Evolutionary conservation across 2,329 filamentous ascomycete genomes (phyloP).

Genomic region (Diplodia intermedia): DNA sequence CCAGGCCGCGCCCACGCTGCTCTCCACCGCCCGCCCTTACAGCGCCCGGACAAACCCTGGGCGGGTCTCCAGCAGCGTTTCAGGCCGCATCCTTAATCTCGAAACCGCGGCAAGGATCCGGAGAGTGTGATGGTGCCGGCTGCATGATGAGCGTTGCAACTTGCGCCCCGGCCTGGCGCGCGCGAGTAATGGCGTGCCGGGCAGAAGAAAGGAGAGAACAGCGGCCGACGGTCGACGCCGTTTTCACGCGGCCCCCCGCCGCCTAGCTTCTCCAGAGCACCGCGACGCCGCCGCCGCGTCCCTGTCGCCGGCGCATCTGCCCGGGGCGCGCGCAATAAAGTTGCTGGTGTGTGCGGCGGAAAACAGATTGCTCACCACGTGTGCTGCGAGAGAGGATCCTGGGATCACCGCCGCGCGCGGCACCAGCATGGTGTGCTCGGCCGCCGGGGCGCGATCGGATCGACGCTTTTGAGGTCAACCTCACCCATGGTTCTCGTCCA

Average conservation of each 20-base stretch:
- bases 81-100: slow-evolving; percentile 31
- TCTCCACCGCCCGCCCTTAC: slow-evolving; percentile 13
- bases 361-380: slow-evolving; percentile 26
- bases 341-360: slow-evolving; percentile 23
- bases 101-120: slow-evolving; percentile 26
- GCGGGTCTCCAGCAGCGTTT: slow-evolving; percentile 29
- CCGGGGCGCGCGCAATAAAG: slow-evolving; percentile 10
- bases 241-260: neutral
- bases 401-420: slow-evolving; percentile 21
- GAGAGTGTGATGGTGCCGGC: slow-evolving; percentile 17
- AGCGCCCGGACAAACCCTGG: slow-evolving; percentile 14
- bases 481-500: neutral
- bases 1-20: neutral
- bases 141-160: slow-evolving; percentile 28
- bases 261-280: neutral
- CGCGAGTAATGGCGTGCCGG: slow-evolving; percentile 21
- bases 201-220: slow-evolving; percentile 20
- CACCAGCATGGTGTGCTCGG: slow-evolving; percentile 8
- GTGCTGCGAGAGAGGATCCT: slow-evolving; percentile 14
- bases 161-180: slow-evolving; percentile 7
- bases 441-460: slow-evolving; percentile 28
- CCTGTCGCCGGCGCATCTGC: neutral
- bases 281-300: neutral
- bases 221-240: neutral
- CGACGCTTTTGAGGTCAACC: slow-evolving; percentile 17